Conservation (phyloP, 2,329 filamentous ascomycete genomes). For the Diplodia mutila region DNA sequence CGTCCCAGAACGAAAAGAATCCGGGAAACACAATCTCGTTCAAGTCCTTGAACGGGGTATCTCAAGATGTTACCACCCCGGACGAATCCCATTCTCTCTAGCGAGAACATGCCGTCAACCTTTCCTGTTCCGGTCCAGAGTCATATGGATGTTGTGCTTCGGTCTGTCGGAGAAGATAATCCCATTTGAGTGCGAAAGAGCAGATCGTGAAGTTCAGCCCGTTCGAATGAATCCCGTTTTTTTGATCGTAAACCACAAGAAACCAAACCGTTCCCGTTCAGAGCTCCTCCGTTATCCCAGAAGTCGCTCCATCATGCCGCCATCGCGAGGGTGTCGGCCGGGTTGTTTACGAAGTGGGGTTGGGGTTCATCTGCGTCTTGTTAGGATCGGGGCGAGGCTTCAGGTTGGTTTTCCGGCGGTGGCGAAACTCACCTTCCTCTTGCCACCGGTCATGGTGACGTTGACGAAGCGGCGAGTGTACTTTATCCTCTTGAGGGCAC, state of each 20-base stretch:
- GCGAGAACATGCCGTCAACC: constrained; percentile 34
- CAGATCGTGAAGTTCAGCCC: constrained; percentile 38
- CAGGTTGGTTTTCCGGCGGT: constrained; percentile 31
- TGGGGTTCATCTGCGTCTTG: constrained; percentile 75
- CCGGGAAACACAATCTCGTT: constrained; percentile 34
- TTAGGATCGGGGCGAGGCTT: constrained; percentile 5
- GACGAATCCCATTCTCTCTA: constrained; percentile 26
- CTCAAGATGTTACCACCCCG: constrained; percentile 34
- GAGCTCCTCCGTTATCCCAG: constrained; percentile 26
- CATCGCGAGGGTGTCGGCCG: constrained; percentile 4
- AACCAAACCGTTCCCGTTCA: constrained; percentile 13
- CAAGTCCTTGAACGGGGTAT: constrained; percentile 26
- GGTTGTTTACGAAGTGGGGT: constrained; percentile 68
- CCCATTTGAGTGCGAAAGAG: constrained; percentile 38
- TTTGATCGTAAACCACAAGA: constrained; percentile 17
- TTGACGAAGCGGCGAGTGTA: constrained; percentile 99
- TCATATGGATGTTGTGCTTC: constrained; percentile 34
- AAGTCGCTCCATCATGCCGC: constrained; percentile 20
- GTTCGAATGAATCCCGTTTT: constrained; percentile 12
- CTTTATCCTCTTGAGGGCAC: constrained; percentile 93
- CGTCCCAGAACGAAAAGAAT: constrained; percentile 39
- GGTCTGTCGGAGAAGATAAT: constrained; percentile 38
- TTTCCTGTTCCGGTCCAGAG: constrained; percentile 43
- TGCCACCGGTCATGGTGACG: constrained; percentile 95
- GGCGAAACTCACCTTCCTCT: constrained; percentile 79